Percentiles rank a stretch among this genome's conserved stretches.
Evolutionary conservation across 257 asterid genomes (phyloP).

Genomic region (Jacaranda copaia): DNA sequence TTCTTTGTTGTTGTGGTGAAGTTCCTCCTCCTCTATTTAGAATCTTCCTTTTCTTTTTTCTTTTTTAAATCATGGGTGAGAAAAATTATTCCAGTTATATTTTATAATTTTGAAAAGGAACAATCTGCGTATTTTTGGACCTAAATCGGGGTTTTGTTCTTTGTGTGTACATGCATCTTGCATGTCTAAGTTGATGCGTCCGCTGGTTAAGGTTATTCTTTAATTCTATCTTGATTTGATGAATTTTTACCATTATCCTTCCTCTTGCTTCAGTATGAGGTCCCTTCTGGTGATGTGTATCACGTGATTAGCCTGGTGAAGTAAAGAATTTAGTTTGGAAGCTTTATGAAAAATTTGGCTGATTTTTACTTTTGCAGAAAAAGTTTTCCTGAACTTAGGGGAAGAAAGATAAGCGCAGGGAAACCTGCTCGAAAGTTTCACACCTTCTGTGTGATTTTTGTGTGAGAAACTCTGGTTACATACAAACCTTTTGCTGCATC

Average conservation of each 20-base stretch:
- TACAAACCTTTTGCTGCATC: neutral
- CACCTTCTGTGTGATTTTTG: neutral
- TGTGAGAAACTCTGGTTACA: conserved; percentile 10
- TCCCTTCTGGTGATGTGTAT: neutral
- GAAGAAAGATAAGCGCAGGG: neutral
- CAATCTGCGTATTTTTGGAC: neutral
- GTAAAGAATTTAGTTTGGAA: neutral
- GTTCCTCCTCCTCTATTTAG: neutral
- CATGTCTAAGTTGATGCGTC: neutral
- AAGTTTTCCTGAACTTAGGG: neutral
- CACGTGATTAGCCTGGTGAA: neutral
- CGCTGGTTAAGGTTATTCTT: neutral
- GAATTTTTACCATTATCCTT: neutral
- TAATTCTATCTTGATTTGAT: neutral
- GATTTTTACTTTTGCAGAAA: conserved; percentile 22
- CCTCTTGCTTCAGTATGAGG: neutral
- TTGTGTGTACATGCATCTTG: neutral
- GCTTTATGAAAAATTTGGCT: conserved; percentile 3
- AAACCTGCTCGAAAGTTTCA: neutral
- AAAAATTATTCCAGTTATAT: neutral
- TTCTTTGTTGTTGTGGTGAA: neutral
- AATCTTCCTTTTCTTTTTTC: neutral
- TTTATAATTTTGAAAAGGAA: neutral
- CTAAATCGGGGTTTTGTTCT: neutral
- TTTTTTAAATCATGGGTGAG: neutral